Evolutionary conservation across 1,284 basidiomycete species (phyloP).

Genomic region (Pyrrhoderma noxium): DNA sequence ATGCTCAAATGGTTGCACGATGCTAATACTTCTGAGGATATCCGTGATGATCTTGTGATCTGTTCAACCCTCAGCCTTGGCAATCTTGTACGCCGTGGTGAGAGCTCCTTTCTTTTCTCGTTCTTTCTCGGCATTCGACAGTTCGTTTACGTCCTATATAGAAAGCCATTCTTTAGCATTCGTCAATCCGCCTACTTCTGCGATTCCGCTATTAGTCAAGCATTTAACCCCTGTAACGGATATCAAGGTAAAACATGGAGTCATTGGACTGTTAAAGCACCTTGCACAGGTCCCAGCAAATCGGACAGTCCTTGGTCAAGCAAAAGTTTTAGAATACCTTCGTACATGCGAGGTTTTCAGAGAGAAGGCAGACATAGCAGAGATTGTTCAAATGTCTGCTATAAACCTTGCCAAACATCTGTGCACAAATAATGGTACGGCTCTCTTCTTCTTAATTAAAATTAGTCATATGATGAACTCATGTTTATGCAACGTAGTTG

Average conservation of each 20-base stretch:
- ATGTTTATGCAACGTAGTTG: slow-evolving; percentile 37
- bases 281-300: slow-evolving; percentile 70
- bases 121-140: slow-evolving; percentile 6
- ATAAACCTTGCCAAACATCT: slow-evolving; percentile 88
- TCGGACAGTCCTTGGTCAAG: slow-evolving; percentile 52
- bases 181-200: slow-evolving; percentile 41
- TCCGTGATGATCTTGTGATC: slow-evolving; percentile 71
- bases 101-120: slow-evolving; percentile 20
- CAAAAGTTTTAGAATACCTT: slow-evolving; percentile 56
- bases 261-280: slow-evolving; percentile 79
- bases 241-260: slow-evolving; percentile 79
- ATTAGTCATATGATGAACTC: slow-evolving; percentile 10
- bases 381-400: slow-evolving; percentile 81
- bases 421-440: slow-evolving; percentile 66
- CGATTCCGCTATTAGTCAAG: slow-evolving; percentile 36
- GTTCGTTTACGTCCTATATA: slow-evolving; percentile 25
- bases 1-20: slow-evolving; percentile 73
- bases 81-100: slow-evolving; percentile 74
- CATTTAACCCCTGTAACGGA: slow-evolving; percentile 41
- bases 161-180: slow-evolving; percentile 62
- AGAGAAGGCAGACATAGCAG: slow-evolving; percentile 67
- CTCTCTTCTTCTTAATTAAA: slow-evolving; percentile 12
- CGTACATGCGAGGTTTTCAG: slow-evolving; percentile 66
- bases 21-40: slow-evolving; percentile 23
- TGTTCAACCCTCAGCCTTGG: slow-evolving; percentile 79